Base-by-base conservation (phyloP, 345 rosid species). In the Citrus cavaleriei region DNA sequence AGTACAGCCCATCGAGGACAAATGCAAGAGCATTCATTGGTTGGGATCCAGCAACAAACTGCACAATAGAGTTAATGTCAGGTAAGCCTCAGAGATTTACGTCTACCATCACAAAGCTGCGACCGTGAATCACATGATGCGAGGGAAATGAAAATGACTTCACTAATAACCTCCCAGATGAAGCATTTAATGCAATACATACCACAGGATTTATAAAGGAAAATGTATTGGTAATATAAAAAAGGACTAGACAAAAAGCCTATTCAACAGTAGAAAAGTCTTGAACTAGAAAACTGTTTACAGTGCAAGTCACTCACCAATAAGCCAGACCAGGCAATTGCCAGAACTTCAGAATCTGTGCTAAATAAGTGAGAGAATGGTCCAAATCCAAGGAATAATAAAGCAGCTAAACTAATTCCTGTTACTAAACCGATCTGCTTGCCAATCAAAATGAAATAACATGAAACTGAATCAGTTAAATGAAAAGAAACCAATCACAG, bases 1-100 rank as follows among this genome's bases (percentile, higher is more conserved):
- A 93, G 62, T 93, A 96, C 5, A 96, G 95, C 51, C 99, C 99
- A 77, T 96, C 99, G 24, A 92, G 75, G 73, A 96, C 94, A 63
- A 96, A 96, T 18, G 99, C 99, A 25, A 92, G 70, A 55, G 98
- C 97, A 81, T 96, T 96, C 79, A 96, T 83, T 34, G 99, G 98
- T 80, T 92, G 99, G 66, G 99, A 88, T 80, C 94, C 92, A 72
- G 98, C 98, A 78, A 96, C 97, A 84, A 96, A 96, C 99, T 96
- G 87, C 83, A 83, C 79, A 42, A 25, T 34, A 74, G 55, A 3
- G 21, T 37, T 27, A 68, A 30, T 51, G 40, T 59, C 49, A 69
- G 42, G 46, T n/a, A 69, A 59, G 69, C 55, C 68, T 30, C 21
- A 35, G 75, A 67, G 63, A n/a, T 16, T 65, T 40, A 32, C 63